phyloP scores from a whole-genome alignment of 306 rosid species.

The Quercus aquifolioides region DNA sequence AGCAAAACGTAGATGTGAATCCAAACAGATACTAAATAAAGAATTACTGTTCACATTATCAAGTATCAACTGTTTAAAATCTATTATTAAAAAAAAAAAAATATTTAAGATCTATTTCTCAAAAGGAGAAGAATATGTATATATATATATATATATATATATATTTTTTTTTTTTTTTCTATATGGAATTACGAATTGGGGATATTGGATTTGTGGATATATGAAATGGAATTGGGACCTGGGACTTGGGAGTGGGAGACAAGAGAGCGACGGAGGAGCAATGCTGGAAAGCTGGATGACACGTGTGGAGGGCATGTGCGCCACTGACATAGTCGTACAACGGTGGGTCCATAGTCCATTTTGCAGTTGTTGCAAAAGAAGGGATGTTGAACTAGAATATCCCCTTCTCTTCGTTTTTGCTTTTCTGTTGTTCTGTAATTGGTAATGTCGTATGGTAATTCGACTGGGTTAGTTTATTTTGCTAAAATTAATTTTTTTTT shows the following conservation, averaged over 20 bases:
- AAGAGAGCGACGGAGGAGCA: constrained; percentile 13
- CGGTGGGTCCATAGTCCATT: constrained; percentile 22
- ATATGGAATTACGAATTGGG: neutral
- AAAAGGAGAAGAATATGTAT: too few species aligned
- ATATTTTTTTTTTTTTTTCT: too few species aligned
- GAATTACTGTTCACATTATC: too few species aligned
- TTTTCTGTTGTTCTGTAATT: constrained; percentile 4
- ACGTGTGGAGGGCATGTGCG: constrained; percentile 46
- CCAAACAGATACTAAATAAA: too few species aligned
- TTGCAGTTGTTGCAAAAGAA: constrained; percentile 23
- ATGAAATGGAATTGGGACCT: neutral
- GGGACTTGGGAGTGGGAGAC: neutral
- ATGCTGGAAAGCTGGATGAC: neutral
- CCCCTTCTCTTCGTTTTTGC: neutral
- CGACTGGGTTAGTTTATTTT: too few species aligned
- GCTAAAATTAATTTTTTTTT: too few species aligned
- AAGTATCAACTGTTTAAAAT: too few species aligned
- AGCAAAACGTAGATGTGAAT: too few species aligned
- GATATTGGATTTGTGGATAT: neutral
- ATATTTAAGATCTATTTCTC: too few species aligned
- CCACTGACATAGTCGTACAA: constrained; percentile 8
- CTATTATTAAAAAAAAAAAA: too few species aligned
- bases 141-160: too few species aligned
- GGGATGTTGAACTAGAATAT: constrained; percentile 20
- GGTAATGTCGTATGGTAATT: neutral